These are phyloP conservation scores for Rhodotorula taiwanensis DNA, from an alignment of 768 basidiomycete species.

Conservation along the genomic window DNA sequence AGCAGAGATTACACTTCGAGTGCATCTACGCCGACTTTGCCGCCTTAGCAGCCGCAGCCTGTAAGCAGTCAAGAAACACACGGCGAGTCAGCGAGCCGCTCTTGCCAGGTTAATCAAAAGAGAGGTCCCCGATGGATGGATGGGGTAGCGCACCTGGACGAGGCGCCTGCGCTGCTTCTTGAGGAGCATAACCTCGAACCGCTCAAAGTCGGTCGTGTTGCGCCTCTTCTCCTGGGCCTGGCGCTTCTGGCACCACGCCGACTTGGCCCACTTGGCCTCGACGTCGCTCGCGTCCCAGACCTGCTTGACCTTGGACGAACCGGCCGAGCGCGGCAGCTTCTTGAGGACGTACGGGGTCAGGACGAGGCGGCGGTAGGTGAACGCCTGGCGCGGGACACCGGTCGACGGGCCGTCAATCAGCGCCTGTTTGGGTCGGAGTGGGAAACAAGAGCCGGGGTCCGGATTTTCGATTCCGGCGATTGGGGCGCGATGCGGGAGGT, in stretches of 20 bases:
- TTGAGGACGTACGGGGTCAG: slow-evolving; percentile 79
- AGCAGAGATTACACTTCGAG: no score
- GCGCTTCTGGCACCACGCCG: slow-evolving; percentile 81
- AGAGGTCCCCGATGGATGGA: not conserved
- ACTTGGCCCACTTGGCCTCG: slow-evolving; percentile 80
- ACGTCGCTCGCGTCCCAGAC: slow-evolving; percentile 76
- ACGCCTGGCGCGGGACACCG: slow-evolving; percentile 82
- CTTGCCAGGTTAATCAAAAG: no score
- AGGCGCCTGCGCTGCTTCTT: slow-evolving; percentile 69
- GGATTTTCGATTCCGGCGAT: no score
- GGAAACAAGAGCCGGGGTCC: no score
- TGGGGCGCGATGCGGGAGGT: not conserved
- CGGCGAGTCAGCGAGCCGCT: not conserved
- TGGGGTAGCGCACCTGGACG: slow-evolving; percentile 14
- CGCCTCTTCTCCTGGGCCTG: slow-evolving; percentile 65
- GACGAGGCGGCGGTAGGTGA: slow-evolving; percentile 83
- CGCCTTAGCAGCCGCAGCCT: slow-evolving; percentile 36
- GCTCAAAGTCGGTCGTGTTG: slow-evolving; percentile 78
- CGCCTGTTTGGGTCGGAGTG: slow-evolving; percentile 54
- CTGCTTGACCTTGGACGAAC: slow-evolving; percentile 74
- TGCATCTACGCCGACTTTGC: slow-evolving; percentile 34
- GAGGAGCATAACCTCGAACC: slow-evolving; percentile 76
- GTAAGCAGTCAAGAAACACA: not conserved
- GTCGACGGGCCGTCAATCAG: slow-evolving; percentile 91
- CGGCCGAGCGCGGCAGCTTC: slow-evolving; percentile 78